Evolutionary conservation across 352 stramenopile species (phyloP), one percentile per base, ranked within the genome.

Genomic region (Phytophthora macrochlamydospora): DNA sequence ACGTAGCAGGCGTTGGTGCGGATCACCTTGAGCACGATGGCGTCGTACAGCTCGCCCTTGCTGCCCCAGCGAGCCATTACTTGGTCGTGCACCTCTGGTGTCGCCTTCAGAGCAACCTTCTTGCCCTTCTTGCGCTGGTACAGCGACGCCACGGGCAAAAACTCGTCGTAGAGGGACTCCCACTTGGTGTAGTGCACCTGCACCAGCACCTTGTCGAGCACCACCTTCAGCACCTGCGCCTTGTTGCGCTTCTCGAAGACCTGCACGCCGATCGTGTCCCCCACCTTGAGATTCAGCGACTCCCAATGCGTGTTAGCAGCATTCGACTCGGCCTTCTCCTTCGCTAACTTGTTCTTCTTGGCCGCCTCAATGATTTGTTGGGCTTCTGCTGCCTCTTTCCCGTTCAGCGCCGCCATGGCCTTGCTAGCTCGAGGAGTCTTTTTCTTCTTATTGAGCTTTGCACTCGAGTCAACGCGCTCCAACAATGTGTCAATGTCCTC

Each of bases 111-210:
- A 18, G 67, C 70, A 38, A 90, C 78, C 54, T 89, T 89, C 49
- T 78, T 77, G 2, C 57, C 69, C 55, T 71, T 77, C 18, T 69
- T 78, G 30, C 76, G 81, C 35, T 88, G 76, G 50, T 81, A 92
- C n/a, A 93, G 76, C 51, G 75, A 76, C 30, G 67, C 78, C 14
- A 93, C 70, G 4, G 85, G 85, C 35, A 92, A 38, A 51, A 89
- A 92, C 69, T 93, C 85, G 59, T 93, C 85, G 65, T 93, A 93
- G 61, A 93, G 90, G 42, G 83, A 92, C 24, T 84, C 81, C 85
- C 85, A 93, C 65, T 92, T 81, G 3, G 85, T 79, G 62, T 93
- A 93, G 59, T 93, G 85, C 32, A 93, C 78, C 49, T 91, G 83
- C 51, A 91, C 83, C 38, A 93, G 70, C 54, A 92, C 78, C 67